phyloP scores from a whole-genome alignment of 2,329 filamentous ascomycete species.

The Cadophora sp. region DNA sequence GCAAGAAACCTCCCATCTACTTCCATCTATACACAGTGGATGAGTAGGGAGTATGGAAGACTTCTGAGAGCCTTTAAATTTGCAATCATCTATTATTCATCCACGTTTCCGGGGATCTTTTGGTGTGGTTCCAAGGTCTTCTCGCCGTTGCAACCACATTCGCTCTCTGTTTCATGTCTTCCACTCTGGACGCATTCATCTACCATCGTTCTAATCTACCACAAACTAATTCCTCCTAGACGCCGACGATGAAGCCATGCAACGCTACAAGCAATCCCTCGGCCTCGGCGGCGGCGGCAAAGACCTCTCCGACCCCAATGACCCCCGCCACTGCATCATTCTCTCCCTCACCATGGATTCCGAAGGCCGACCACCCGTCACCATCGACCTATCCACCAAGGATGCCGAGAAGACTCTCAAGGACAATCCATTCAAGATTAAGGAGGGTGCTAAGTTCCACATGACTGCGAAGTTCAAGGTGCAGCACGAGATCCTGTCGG shows the following conservation, averaged over 20 bases:
- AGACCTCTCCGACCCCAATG: conserved; percentile 76
- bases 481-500: conserved; percentile 94
- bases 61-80: background rate
- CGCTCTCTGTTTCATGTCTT: no score
- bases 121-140: background rate
- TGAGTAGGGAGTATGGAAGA: background rate
- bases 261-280: conserved; percentile 97
- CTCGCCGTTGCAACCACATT: background rate
- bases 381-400: conserved; percentile 81
- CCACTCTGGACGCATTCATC: background rate
- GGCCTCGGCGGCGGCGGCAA: conserved; percentile 78
- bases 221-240: conserved; percentile 35
- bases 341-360: conserved; percentile 88
- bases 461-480: conserved; percentile 96
- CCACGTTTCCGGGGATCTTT: background rate
- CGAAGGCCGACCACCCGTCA: conserved; percentile 81
- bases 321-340: conserved; percentile 92
- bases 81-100: background rate
- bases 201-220: background rate
- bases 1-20: background rate
- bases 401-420: conserved; percentile 81
- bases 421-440: conserved; percentile 94
- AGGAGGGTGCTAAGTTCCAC: conserved; percentile 91
- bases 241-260: conserved; percentile 84
- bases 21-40: background rate